Evolutionary conservation across 2,329 filamentous ascomycete genomes (phyloP).

Genomic region (Phialophora tarda): DNA sequence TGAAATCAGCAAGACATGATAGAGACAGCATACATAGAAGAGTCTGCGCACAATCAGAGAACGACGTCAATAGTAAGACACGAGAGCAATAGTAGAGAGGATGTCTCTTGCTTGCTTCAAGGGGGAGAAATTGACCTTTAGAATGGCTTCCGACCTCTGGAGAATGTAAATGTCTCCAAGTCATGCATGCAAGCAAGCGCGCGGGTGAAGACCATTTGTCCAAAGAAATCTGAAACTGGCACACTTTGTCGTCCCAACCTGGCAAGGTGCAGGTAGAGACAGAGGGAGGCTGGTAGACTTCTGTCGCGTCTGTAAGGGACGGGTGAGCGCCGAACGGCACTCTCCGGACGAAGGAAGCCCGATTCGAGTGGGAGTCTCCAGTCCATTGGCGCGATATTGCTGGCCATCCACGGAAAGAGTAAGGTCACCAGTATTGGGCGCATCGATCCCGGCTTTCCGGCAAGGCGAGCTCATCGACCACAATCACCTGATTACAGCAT

Average conservation of each 20-base stretch:
- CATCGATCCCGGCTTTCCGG: background rate
- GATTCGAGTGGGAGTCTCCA: too few species aligned
- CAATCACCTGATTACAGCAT: background rate
- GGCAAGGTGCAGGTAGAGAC: background rate
- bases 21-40: background rate
- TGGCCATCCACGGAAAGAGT: too few species aligned
- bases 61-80: background rate
- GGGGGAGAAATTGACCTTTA: background rate
- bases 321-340: background rate
- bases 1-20: background rate
- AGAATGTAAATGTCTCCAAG: background rate
- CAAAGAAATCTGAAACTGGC: constrained; percentile 5
- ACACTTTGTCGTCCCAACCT: background rate
- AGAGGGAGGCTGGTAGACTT: background rate
- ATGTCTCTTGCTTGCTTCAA: background rate
- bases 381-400: too few species aligned
- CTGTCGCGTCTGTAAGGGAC: background rate
- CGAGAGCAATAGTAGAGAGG: background rate
- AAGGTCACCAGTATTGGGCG: too few species aligned
- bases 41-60: background rate
- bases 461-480: background rate
- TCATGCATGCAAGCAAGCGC: background rate
- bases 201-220: background rate
- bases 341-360: background rate
- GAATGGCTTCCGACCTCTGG: background rate